Conservation (phyloP, 345 rosid genomes). For the Eucalyptus caleyi region DNA sequence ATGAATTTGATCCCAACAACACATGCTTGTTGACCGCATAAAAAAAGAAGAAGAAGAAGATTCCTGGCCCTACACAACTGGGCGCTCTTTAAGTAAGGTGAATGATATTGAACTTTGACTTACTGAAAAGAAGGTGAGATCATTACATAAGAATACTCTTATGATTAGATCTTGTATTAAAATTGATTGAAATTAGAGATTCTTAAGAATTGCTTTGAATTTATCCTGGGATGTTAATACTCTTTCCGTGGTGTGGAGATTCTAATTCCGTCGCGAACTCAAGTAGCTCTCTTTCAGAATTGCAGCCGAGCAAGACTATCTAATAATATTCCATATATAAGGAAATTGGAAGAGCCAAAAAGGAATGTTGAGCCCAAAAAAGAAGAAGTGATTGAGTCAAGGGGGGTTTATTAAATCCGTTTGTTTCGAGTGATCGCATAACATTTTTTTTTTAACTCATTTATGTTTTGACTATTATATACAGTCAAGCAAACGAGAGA, state of each 20-base stretch:
- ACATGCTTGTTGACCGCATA: neutral
- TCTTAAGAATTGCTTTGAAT: neutral
- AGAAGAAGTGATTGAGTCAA: neutral
- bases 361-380: neutral
- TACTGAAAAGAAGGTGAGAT: neutral
- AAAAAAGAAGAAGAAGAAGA: neutral
- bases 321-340: too few species aligned
- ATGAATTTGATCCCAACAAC: neutral
- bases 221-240: neutral
- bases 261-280: neutral
- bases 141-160: neutral
- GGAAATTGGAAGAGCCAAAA: neutral
- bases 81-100: neutral
- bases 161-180: neutral
- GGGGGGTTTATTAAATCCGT: neutral
- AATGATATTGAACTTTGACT: neutral
- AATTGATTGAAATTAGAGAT: neutral
- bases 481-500: neutral
- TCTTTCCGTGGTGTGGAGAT: neutral
- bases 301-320: neutral
- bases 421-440: neutral
- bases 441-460: neutral
- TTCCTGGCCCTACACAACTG: neutral
- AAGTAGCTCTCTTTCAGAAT: neutral
- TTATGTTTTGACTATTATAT: neutral